phyloP scores from a whole-genome alignment of 495 filamentous ascomycete genomes.

The Aspergillus affinis region DNA sequence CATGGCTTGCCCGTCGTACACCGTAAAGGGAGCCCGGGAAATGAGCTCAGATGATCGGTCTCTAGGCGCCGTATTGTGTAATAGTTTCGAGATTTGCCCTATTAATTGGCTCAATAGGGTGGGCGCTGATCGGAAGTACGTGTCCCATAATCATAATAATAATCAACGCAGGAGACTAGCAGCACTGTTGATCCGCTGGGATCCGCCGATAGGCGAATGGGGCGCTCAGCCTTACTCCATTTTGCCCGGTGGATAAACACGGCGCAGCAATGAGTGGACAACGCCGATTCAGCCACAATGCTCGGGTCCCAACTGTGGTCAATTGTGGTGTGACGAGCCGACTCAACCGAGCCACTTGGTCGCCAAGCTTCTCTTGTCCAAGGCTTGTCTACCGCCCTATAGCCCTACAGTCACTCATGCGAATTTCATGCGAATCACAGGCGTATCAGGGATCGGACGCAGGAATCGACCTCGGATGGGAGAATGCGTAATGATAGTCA shows the following conservation, averaged over 20 bases:
- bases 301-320: background rate
- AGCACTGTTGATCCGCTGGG: slow-evolving; percentile 4
- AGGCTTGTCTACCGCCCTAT: slow-evolving; percentile 28
- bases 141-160: background rate
- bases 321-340: slow-evolving; percentile 7
- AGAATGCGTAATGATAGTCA: background rate
- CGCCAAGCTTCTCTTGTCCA: slow-evolving; percentile 33
- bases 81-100: background rate
- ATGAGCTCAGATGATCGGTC: background rate
- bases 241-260: background rate
- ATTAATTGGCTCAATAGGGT: background rate
- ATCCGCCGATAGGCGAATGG: slow-evolving; percentile 2
- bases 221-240: slow-evolving; percentile 9
- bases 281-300: background rate
- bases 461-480: background rate
- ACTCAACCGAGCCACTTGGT: slow-evolving; percentile 15
- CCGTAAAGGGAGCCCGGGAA: background rate
- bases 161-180: background rate
- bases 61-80: background rate
- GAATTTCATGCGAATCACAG: too few relatives aligned
- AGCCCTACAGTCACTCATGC: slow-evolving; percentile 15
- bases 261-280: background rate
- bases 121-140: background rate
- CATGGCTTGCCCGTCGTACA: too few relatives aligned
- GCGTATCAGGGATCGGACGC: background rate